Evolutionary conservation across 1,284 basidiomycete species (phyloP), one percentile per base, ranked within the genome.

Genomic region (Pyrrhoderma noxium): DNA sequence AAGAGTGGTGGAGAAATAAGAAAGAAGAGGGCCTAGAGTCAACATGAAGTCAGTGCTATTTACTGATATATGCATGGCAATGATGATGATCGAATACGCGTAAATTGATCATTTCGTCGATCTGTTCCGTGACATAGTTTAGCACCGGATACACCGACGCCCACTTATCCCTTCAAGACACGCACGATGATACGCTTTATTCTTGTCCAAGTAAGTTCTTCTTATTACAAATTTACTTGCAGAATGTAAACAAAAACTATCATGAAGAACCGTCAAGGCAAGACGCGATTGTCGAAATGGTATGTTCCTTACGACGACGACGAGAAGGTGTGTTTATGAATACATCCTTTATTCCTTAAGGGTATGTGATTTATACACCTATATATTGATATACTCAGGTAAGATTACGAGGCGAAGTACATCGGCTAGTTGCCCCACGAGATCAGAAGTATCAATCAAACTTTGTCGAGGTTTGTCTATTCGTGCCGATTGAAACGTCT

Each of bases 391-490:
- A 14, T 44, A 36, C 59, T 45, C 62, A 95, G 90, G 87, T 94
- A 52, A 80, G 92, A 50, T 74, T 98, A 51, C 79, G 93, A 36
- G 94, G 93, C 19, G 95, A 99, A 67, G 94, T 99, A 1, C 95
- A 98, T 65, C 77, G 95, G 39, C 68, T 98, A 56, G 89, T 99
- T 16, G 95, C 95, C 0, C 93, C 94, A n/a, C 71, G 95, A 57
- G 95, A 99, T 68, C 94, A 97, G 73, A 97, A 97, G 68, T 95
- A 97, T 60, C 96, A 99, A 68, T 95, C 92, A 53, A 99, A 99
- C 69, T 99, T 99, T 65, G 94, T 98, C 46, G 95, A 99, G 79
- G 94, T 95, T 58, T 51, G 81, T 60, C 4, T 8, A n/a, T 21
- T n/a, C n/a, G n/a, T n/a, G n/a, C n/a, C n/a, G 43, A 45, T 13